phyloP scores from a whole-genome alignment of 768 basidiomycete genomes.

The Fomitopsis serialis region DNA sequence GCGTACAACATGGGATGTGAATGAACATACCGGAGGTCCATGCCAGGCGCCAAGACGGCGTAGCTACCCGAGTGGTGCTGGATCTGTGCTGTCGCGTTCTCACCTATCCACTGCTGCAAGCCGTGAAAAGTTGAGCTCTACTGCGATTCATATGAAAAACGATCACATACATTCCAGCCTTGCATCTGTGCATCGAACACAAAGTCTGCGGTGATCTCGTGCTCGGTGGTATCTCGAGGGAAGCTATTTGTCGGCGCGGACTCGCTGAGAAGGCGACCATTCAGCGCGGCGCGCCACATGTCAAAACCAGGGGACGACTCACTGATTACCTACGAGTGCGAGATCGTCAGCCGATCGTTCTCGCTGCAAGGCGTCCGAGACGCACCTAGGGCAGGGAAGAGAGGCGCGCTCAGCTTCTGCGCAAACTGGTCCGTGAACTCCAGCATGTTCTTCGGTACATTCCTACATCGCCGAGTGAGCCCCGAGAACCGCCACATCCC shows the following conservation, averaged over 20 bases:
- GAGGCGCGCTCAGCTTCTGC: constrained; percentile 32
- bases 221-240: constrained; percentile 40
- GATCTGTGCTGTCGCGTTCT: constrained; percentile 36
- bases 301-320: constrained; percentile 16
- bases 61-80: constrained; percentile 51
- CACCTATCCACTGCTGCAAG: constrained; percentile 41
- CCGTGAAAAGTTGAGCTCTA: neutral
- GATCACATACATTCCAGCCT: constrained; percentile 40
- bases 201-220: constrained; percentile 40
- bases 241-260: constrained; percentile 53
- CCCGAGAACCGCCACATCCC: too few species aligned
- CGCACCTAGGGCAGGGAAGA: constrained; percentile 48
- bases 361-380: neutral
- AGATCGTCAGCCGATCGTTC: neutral
- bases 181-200: constrained; percentile 47
- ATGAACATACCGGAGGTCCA: constrained; percentile 43
- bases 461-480: constrained; percentile 21
- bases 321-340: constrained; percentile 36
- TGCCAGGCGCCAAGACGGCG: constrained; percentile 40
- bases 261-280: constrained; percentile 33
- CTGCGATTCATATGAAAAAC: neutral
- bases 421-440: constrained; percentile 43
- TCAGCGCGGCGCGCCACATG: neutral
- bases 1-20: too few species aligned
- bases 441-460: constrained; percentile 39